Conservation (phyloP, 2,329 filamentous ascomycete genomes). For the Parastagonospora avenae region DNA sequence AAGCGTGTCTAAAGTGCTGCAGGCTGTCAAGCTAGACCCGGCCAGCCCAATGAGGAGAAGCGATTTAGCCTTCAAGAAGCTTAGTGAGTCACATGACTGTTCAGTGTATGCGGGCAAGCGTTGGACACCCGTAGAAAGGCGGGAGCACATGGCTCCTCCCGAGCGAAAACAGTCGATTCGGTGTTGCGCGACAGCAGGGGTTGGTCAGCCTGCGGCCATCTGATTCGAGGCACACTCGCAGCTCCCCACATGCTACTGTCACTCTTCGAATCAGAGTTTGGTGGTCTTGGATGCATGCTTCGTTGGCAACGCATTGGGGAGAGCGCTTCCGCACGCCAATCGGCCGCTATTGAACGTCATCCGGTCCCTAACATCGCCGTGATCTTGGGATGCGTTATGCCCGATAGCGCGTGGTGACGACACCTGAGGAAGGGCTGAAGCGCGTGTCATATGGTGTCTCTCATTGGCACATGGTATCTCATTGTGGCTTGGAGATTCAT, state of each 20-base stretch:
- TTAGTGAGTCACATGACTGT: conserved; percentile 35
- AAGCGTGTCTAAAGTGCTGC: conserved; percentile 21
- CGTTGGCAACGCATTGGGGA: conserved; percentile 45
- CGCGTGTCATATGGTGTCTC: not conserved
- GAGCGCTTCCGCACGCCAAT: conserved; percentile 39
- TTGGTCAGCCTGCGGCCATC: conserved; percentile 18
- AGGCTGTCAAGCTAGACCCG: conserved; percentile 13
- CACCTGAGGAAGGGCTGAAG: conserved; percentile 12
- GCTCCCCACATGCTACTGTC: conserved; percentile 26
- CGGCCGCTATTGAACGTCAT: conserved; percentile 24
- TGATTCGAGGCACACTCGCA: conserved; percentile 35
- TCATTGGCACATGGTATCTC: not conserved
- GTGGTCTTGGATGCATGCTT: conserved; percentile 28
- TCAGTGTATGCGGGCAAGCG: conserved; percentile 23
- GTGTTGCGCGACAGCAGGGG: conserved; percentile 30
- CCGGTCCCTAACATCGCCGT: conserved; percentile 33
- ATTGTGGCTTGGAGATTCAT: conserved; percentile 15
- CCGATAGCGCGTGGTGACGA: conserved; percentile 26
- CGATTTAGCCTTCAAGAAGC: conserved; percentile 13
- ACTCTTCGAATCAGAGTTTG: conserved; percentile 29
- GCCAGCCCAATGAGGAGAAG: conserved; percentile 16
- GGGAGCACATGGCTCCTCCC: conserved; percentile 39
- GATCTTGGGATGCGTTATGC: conserved; percentile 30
- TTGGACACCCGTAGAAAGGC: conserved; percentile 3
- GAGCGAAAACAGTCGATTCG: conserved; percentile 40